These are phyloP conservation scores for Eucalyptus cloeziana DNA, from an alignment of 345 rosid species.

Conservation along the genomic window DNA sequence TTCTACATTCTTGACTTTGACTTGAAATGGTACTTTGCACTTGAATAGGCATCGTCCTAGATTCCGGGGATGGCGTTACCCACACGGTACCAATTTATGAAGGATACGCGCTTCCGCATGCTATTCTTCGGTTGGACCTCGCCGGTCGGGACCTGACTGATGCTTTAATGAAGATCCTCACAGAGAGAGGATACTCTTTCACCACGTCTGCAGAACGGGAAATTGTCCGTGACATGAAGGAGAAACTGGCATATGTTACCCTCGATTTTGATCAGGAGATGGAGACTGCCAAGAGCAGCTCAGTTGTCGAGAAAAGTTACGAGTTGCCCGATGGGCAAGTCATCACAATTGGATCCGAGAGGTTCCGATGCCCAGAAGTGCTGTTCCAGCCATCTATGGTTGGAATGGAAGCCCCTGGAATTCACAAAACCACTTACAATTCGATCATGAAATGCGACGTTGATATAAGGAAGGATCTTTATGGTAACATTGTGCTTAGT, in stretches of 20 bases:
- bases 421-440: conserved; percentile 37
- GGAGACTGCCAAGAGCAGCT: conserved; percentile 37
- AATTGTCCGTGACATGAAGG: conserved; percentile 48
- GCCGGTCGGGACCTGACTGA: conserved; percentile 52
- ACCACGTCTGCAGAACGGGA: conserved; percentile 49
- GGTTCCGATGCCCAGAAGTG: conserved; percentile 47
- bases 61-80: conserved; percentile 43
- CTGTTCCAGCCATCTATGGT: conserved; percentile 39
- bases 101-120: conserved; percentile 46
- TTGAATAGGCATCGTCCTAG: conserved; percentile 31
- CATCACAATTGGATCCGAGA: conserved; percentile 37
- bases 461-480: conserved; percentile 37
- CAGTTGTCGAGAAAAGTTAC: conserved; percentile 27
- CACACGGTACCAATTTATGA: conserved; percentile 45
- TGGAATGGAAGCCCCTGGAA: conserved; percentile 37
- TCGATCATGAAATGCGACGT: conserved; percentile 39
- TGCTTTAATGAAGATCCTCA: conserved; percentile 38
- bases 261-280: conserved; percentile 44
- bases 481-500: conserved; percentile 39
- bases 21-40: not conserved
- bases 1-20: not conserved
- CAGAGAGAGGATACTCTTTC: conserved; percentile 43
- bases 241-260: conserved; percentile 38
- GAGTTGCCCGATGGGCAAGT: conserved; percentile 41
- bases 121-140: conserved; percentile 35